Percentiles rank a stretch among this genome's conserved stretches.
Conservation (phyloP, 768 basidiomycete genomes). For the Hygrocybe punicea region DNA sequence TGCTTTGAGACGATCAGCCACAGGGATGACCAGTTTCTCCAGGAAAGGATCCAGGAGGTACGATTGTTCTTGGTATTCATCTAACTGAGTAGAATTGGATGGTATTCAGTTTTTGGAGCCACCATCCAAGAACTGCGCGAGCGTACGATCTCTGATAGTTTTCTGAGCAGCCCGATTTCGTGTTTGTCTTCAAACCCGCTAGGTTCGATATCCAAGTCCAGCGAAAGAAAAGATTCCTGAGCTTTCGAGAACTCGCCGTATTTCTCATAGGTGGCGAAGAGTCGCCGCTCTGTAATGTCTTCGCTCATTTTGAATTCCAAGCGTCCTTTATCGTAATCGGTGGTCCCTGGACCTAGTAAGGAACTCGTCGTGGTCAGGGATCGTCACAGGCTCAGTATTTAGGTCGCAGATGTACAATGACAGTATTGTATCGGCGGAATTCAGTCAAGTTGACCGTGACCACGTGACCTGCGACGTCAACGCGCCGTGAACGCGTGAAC, state of each 20-base stretch:
- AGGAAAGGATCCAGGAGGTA: constrained; percentile 90
- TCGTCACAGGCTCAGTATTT: too few relatives aligned
- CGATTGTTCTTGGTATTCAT: constrained; percentile 88
- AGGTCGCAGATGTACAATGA: too few relatives aligned
- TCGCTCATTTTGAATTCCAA: constrained; percentile 43
- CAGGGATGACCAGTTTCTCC: constrained; percentile 72
- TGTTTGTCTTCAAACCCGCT: constrained; percentile 41
- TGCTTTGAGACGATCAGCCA: constrained; percentile 59
- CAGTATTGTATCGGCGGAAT: too few relatives aligned
- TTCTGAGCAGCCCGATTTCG: constrained; percentile 43
- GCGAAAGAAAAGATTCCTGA: constrained; percentile 49
- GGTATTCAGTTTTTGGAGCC: background rate
- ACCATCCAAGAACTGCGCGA: constrained; percentile 8
- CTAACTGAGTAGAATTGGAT: constrained; percentile 51
- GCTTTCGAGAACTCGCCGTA: constrained; percentile 54
- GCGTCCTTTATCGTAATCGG: background rate
- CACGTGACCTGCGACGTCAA: too few relatives aligned
- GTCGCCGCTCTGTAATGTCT: constrained; percentile 22
- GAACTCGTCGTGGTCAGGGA: too few relatives aligned
- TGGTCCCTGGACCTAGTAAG: too few relatives aligned
- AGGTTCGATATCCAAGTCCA: constrained; percentile 45
- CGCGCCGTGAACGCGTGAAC: too few relatives aligned
- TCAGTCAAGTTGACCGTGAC: too few relatives aligned
- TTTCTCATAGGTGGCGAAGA: constrained; percentile 59
- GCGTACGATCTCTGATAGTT: constrained; percentile 52